Conservation (phyloP, 164 flowering plant species). For the Magnolia officinalis region DNA sequence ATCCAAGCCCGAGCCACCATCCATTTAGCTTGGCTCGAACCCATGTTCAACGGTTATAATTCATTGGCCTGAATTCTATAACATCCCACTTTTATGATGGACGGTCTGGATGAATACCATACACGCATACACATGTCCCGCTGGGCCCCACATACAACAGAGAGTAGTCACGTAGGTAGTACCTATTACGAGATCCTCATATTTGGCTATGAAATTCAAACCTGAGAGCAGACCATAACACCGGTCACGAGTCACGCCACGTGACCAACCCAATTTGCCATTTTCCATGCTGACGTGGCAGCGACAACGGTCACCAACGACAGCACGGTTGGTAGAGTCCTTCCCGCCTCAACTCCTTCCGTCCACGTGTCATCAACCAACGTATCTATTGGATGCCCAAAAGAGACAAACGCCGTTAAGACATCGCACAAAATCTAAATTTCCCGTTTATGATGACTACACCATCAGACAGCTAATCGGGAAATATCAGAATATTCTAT, state of each 20-base stretch:
- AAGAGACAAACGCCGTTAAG: not conserved
- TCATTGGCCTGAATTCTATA: no score
- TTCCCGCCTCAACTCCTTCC: conserved; percentile 1
- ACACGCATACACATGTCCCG: no score
- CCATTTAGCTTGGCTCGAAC: no score
- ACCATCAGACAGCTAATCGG: not conserved
- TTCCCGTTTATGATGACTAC: not conserved
- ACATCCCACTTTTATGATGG: no score
- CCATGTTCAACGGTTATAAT: no score
- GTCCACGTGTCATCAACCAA: not conserved
- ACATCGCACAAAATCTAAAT: not conserved
- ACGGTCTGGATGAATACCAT: no score
- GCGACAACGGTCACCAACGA: not conserved
- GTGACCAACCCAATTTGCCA: not conserved
- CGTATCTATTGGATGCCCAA: not conserved
- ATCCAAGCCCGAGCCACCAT: no score
- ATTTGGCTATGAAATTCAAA: not conserved
- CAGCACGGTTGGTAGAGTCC: not conserved
- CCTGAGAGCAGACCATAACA: not conserved
- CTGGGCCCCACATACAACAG: no score
- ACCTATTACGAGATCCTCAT: not conserved
- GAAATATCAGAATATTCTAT: not conserved
- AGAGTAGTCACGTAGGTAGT: no score
- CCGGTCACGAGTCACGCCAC: not conserved
- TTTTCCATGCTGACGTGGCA: not conserved